Evolutionary conservation across 1,284 basidiomycete species (phyloP).

Genomic region (Stygiomarasmius scandens): DNA sequence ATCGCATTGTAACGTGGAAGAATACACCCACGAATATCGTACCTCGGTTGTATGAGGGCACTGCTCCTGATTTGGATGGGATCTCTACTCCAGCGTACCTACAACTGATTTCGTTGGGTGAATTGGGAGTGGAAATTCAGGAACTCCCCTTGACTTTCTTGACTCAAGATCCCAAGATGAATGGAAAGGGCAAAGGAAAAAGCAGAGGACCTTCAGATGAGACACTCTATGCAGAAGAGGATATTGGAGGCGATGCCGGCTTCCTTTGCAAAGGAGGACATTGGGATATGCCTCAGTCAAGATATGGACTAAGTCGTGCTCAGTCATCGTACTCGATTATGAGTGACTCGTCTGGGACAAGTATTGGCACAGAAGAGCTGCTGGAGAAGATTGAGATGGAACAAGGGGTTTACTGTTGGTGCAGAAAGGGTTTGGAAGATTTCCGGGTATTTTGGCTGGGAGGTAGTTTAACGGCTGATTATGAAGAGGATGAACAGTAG

Average conservation of each 20-base stretch:
- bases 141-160: constrained; percentile 53
- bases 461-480: constrained; percentile 44
- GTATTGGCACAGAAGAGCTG: constrained; percentile 54
- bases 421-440: constrained; percentile 66
- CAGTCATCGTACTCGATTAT: constrained; percentile 42
- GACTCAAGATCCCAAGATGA: constrained; percentile 8
- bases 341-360: constrained; percentile 47
- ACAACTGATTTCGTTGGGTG: constrained; percentile 68
- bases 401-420: constrained; percentile 75
- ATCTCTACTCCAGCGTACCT: constrained; percentile 47
- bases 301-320: constrained; percentile 37
- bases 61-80: constrained; percentile 28
- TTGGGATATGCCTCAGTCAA: constrained; percentile 59
- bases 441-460: constrained; percentile 82
- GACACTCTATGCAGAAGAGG: constrained; percentile 53
- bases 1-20: constrained; percentile 61
- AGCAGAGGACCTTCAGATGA: constrained; percentile 48
- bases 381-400: constrained; percentile 47
- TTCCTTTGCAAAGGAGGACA: constrained; percentile 68
- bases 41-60: constrained; percentile 48
- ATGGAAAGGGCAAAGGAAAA: constrained; percentile 44
- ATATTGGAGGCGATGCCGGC: constrained; percentile 66
- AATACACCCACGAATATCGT: constrained; percentile 56
- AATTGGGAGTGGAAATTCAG: constrained; percentile 71
- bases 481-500: constrained; percentile 18